Evolutionary conservation across 2,329 filamentous ascomycete species (phyloP).

Genomic region (Ophioceras dolichostomum): DNA sequence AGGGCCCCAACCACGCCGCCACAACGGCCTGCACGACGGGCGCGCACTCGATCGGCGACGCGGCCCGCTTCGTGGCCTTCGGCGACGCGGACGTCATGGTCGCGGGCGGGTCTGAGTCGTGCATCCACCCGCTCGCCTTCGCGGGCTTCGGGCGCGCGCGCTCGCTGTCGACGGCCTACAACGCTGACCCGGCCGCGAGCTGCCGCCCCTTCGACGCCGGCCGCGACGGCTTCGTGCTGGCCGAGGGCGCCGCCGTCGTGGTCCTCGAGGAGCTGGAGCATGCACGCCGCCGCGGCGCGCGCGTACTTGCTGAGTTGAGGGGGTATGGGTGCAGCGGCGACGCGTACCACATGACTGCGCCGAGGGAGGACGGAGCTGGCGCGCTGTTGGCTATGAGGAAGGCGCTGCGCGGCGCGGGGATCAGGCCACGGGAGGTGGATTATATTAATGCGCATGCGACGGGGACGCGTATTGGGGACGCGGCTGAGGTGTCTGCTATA

Average conservation of each 20-base stretch:
- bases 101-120: conserved; percentile 89
- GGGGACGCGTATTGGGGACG: conserved; percentile 73
- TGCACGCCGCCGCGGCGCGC: conserved; percentile 64
- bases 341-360: conserved; percentile 88
- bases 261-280: conserved; percentile 86
- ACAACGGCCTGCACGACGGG: conserved; percentile 96
- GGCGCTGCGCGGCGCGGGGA: conserved; percentile 59
- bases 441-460: conserved; percentile 97
- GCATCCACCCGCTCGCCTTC: conserved; percentile 87
- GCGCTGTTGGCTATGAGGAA: conserved; percentile 76
- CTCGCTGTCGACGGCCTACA: conserved; percentile 73
- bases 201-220: conserved; percentile 79
- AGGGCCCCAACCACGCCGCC: conserved; percentile 83
- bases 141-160: conserved; percentile 83
- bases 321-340: conserved; percentile 90
- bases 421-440: conserved; percentile 55
- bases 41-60: conserved; percentile 88
- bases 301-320: conserved; percentile 76
- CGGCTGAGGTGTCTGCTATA: conserved; percentile 78
- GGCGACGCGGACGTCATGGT: conserved; percentile 93
- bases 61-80: conserved; percentile 79
- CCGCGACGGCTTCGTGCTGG: conserved; percentile 79
- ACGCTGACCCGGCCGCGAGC: conserved; percentile 54
- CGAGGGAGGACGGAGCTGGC: conserved; percentile 68
- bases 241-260: conserved; percentile 80